Evolutionary conservation across 2,329 filamentous ascomycete genomes (phyloP).

Genomic region (Onygena corvina): DNA sequence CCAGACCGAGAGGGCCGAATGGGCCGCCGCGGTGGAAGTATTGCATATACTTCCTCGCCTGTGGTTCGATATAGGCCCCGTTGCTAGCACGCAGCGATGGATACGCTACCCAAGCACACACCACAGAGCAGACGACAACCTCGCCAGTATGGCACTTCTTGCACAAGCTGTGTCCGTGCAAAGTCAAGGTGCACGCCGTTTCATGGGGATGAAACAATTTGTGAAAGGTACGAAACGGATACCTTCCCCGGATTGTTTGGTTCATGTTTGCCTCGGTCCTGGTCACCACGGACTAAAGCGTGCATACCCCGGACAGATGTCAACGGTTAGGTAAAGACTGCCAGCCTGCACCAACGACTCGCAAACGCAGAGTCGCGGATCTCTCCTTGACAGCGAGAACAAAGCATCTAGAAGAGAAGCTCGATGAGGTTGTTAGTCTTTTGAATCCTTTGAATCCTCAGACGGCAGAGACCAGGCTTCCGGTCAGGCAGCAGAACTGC

Average conservation of each 20-base stretch:
- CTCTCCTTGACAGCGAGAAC: slow-evolving; percentile 14
- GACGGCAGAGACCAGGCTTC: slow-evolving; percentile 1
- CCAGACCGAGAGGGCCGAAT: too few relatives aligned
- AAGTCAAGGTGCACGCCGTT: slow-evolving; percentile 20
- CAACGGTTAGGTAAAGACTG: slow-evolving; percentile 35
- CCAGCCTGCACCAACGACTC: slow-evolving; percentile 25
- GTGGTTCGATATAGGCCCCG: too few relatives aligned
- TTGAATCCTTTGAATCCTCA: too few relatives aligned
- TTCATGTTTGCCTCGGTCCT: not conserved
- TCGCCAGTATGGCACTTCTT: slow-evolving; percentile 17
- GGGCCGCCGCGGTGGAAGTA: too few relatives aligned
- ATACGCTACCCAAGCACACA: too few relatives aligned
- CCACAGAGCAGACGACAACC: too few relatives aligned
- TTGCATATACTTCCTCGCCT: too few relatives aligned
- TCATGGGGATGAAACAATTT: slow-evolving; percentile 7
- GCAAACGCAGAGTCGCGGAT: slow-evolving; percentile 19
- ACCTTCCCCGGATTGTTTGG: too few relatives aligned
- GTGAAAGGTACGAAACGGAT: slow-evolving; percentile 13
- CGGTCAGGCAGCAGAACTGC: not conserved
- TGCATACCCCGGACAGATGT: slow-evolving; percentile 23
- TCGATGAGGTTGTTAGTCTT: slow-evolving; percentile 21
- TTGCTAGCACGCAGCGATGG: too few relatives aligned
- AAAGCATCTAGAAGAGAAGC: slow-evolving; percentile 20
- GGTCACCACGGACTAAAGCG: not conserved
- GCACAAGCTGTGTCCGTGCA: slow-evolving; percentile 18